These are phyloP conservation scores for Aspergillus biplanus DNA, from an alignment of 495 filamentous ascomycete species.

Conservation along the genomic window DNA sequence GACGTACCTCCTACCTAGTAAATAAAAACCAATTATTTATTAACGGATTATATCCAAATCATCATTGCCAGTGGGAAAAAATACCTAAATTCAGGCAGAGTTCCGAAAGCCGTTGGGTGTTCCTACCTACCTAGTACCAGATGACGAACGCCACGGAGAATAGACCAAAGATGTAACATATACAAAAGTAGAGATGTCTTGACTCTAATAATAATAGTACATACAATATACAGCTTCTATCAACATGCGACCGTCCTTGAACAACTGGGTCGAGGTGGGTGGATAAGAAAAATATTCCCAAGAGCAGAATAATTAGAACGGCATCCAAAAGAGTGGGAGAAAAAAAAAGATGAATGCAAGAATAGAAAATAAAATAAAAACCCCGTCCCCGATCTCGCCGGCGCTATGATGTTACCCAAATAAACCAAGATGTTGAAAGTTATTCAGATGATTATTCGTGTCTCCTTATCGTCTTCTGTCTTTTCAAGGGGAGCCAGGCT, in stretches of 20 bases:
- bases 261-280: not conserved
- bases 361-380: not conserved
- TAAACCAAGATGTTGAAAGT: constrained; percentile 39
- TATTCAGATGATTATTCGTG: constrained; percentile 27
- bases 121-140: too few species aligned
- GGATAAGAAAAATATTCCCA: constrained; percentile 6
- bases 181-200: constrained; percentile 4
- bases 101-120: too few species aligned
- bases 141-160: too few species aligned
- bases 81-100: too few species aligned
- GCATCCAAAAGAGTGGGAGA: not conserved
- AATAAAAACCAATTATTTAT: too few species aligned
- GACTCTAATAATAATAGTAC: constrained; percentile 8
- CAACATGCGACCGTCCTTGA: constrained; percentile 6
- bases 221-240: constrained; percentile 13
- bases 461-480: constrained; percentile 12
- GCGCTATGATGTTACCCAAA: constrained; percentile 48
- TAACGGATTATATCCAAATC: too few species aligned
- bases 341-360: not conserved
- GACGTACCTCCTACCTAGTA: too few species aligned
- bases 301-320: constrained; percentile 7
- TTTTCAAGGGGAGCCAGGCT: constrained; percentile 58
- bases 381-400: constrained; percentile 39
- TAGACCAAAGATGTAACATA: too few species aligned
- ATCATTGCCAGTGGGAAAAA: too few species aligned